Evolutionary conservation across 2,329 filamentous ascomycete species (phyloP).

Genomic region (Fusarium abutilonis): DNA sequence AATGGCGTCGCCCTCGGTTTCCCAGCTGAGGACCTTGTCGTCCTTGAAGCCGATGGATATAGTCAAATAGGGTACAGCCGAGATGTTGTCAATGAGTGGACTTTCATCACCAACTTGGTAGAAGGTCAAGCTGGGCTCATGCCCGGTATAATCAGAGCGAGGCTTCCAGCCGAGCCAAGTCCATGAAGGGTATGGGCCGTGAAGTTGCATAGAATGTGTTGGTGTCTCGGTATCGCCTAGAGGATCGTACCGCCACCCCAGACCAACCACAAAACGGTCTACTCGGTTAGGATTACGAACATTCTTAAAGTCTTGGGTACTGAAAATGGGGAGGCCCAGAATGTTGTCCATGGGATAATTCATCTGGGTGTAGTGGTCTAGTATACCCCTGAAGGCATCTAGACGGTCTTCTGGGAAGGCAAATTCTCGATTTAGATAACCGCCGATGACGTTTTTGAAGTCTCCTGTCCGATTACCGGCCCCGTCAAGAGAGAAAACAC

Average conservation of each 20-base stretch:
- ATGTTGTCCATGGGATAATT: slow-evolving; percentile 45
- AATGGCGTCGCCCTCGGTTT: slow-evolving; percentile 50
- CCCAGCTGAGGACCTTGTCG: slow-evolving; percentile 50
- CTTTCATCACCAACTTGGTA: slow-evolving; percentile 46
- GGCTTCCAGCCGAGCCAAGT: slow-evolving; percentile 53
- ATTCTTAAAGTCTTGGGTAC: slow-evolving; percentile 47
- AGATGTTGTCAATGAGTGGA: slow-evolving; percentile 45
- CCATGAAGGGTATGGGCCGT: slow-evolving; percentile 50
- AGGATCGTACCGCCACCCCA: slow-evolving; percentile 50
- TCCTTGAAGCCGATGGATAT: slow-evolving; percentile 51
- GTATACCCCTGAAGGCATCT: slow-evolving; percentile 49
- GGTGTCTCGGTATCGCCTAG: slow-evolving; percentile 31
- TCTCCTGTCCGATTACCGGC: slow-evolving; percentile 40
- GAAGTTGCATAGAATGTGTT: slow-evolving; percentile 43
- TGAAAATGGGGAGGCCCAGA: slow-evolving; percentile 51
- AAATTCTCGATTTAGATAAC: slow-evolving; percentile 48
- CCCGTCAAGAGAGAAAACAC: slow-evolving; percentile 46
- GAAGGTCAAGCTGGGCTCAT: slow-evolving; percentile 47
- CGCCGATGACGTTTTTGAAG: slow-evolving; percentile 45
- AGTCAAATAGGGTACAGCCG: slow-evolving; percentile 48
- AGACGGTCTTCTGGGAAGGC: slow-evolving; percentile 45
- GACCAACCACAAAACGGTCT: slow-evolving; percentile 49
- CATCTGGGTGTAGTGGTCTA: slow-evolving; percentile 45
- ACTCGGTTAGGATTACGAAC: slow-evolving; percentile 46
- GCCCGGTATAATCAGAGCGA: slow-evolving; percentile 39